Conservation (phyloP, 768 basidiomycete genomes). For the Harrya chromipes region DNA sequence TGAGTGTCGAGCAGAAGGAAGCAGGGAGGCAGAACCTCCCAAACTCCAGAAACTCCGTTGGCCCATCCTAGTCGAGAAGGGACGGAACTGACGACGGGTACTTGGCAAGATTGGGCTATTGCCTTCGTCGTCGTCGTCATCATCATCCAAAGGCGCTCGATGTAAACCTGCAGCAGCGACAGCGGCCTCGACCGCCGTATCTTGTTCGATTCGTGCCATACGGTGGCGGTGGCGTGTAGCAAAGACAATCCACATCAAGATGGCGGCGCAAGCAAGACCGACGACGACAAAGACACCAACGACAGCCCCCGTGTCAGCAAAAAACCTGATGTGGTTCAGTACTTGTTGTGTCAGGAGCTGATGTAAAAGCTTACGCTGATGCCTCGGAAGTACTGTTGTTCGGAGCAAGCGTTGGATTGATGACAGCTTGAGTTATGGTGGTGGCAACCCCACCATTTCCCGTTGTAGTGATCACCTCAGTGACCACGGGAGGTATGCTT, state of each 20-base stretch:
- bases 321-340: slow-evolving; percentile 56
- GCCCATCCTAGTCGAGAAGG: slow-evolving; percentile 34
- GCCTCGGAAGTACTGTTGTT: slow-evolving; percentile 39
- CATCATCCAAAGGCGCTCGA: slow-evolving; percentile 65
- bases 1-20: slow-evolving; percentile 36
- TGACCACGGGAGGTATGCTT: slow-evolving; percentile 55
- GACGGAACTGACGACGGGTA: slow-evolving; percentile 22
- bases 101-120: slow-evolving; percentile 19
- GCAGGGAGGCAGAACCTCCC: slow-evolving; percentile 16
- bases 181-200: slow-evolving; percentile 67
- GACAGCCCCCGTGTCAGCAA: slow-evolving; percentile 85
- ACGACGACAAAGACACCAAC: slow-evolving; percentile 90
- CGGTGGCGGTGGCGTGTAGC: slow-evolving; percentile 64
- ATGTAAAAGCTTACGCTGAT: slow-evolving; percentile 45
- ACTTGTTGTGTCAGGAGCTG: background rate
- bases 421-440: slow-evolving; percentile 59
- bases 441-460: slow-evolving; percentile 47
- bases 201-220: slow-evolving; percentile 59
- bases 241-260: slow-evolving; percentile 67
- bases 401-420: slow-evolving; percentile 70
- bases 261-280: slow-evolving; percentile 72
- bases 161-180: slow-evolving; percentile 69
- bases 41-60: slow-evolving; percentile 32
- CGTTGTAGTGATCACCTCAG: slow-evolving; percentile 54
- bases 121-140: slow-evolving; percentile 62